Evolutionary conservation across 1,284 basidiomycete genomes (phyloP), one percentile per base, ranked within the genome.

Genomic region (Rhodotorula glutinis): DNA sequence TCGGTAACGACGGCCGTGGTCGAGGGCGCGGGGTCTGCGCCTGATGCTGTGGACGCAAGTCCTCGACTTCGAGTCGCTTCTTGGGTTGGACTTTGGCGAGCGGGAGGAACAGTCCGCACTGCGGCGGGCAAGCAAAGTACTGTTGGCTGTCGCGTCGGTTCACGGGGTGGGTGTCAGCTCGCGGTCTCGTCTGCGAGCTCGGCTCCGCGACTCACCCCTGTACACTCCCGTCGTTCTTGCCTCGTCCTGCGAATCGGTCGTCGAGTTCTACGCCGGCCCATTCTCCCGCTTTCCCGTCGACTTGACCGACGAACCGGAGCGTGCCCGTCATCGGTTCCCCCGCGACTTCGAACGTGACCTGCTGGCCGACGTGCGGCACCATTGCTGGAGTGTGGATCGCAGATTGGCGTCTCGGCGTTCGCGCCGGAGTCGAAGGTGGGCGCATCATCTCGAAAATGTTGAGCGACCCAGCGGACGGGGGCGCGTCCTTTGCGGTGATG

Each of bases 211-310:
- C 91, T 82, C 77, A 95, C 92, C 90, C 91, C 71, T 84, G 85
- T 4, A 96, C 92, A 53, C 86, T 86, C 27, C 95, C 95, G 76
- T 98, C 87, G 76, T 98, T 98, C 82, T 98, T 98, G 3, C 95
- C 95, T 77, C 90, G 90, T n/a, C 95, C 93, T 21, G 83, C 79
- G 76, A 91, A 94, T 2, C 88, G 89, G 47, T 87, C 88, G 71
- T 85, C 81, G n/a, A 97, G 82, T 78, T 95, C 91, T 23, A 97
- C 90, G 40, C 92, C 92, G 33, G 91, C 92, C 89, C 90, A 97
- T 21, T 87, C 80, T 8, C 92, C 93, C 9, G 85, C 83, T 78
- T 95, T 95, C 56, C 88, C 90, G 27, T 89, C 86, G 62, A 93
- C 92, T 71, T 86, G 84, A 2, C 92, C 92, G 21, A 92, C 70